phyloP scores from a whole-genome alignment of 192 early-diverging fungal species.

The Coemansia sp. region DNA sequence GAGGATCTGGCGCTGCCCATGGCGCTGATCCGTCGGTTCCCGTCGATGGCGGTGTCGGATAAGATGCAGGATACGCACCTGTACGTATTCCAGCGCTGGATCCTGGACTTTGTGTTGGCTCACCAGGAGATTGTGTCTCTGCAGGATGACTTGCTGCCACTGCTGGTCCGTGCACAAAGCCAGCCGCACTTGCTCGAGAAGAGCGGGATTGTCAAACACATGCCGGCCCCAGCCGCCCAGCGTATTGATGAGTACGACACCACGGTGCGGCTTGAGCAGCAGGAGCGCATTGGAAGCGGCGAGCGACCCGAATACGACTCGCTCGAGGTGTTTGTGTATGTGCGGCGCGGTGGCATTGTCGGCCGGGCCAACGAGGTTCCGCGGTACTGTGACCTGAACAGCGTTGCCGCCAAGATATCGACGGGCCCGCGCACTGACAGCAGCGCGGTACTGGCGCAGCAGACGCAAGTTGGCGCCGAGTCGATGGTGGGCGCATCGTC shows the following conservation, averaged over 20 bases:
- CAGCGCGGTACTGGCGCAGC: constrained; percentile 63
- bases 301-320: constrained; percentile 52
- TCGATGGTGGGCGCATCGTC: constrained; percentile 87
- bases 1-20: constrained; percentile 42
- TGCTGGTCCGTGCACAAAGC: constrained; percentile 82
- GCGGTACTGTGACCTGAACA: constrained; percentile 85
- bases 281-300: constrained; percentile 18
- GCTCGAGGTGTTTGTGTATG: constrained; percentile 51
- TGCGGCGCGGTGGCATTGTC: constrained; percentile 66
- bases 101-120: constrained; percentile 73
- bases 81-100: constrained; percentile 92
- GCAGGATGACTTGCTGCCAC: constrained; percentile 77
- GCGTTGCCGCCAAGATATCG: constrained; percentile 55
- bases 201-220: constrained; percentile 29
- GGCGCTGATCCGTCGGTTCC: constrained; percentile 67
- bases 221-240: constrained; percentile 28
- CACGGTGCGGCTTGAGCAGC: constrained; percentile 20
- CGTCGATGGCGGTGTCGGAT: constrained; percentile 70
- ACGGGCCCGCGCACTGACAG: constrained; percentile 59
- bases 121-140: constrained; percentile 70
- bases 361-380: constrained; percentile 80
- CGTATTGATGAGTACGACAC: constrained; percentile 42
- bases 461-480: constrained; percentile 81
- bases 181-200: constrained; percentile 57
- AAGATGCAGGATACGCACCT: constrained; percentile 86